Evolutionary conservation across 345 rosid genomes (phyloP).

Genomic region (Psidium friedrichsthalianum): DNA sequence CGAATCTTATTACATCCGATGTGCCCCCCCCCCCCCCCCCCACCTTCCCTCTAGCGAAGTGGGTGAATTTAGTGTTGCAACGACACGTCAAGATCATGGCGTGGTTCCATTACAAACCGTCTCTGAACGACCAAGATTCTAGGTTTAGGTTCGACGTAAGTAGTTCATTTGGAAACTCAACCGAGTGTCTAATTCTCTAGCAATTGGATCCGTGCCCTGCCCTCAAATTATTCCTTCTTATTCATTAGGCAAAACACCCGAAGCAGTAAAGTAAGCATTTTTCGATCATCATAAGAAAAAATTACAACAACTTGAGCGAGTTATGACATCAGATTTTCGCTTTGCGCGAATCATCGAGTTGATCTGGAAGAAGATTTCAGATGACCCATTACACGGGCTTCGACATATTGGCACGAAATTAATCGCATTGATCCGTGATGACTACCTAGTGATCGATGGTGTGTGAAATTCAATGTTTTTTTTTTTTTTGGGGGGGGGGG

Average conservation of each 20-base stretch:
- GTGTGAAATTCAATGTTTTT: neutral
- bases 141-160: no score
- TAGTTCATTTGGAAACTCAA: neutral
- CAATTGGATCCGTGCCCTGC: neutral
- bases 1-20: neutral
- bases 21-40: no score
- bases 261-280: neutral
- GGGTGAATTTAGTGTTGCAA: no score
- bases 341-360: neutral
- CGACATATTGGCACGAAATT: no score
- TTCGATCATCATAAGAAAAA: accelerated
- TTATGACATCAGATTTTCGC: neutral
- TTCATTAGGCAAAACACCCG: neutral
- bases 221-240: neutral
- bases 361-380: neutral
- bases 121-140: no score
- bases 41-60: no score
- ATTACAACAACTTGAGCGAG: accelerated
- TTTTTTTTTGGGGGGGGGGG: no score
- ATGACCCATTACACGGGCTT: no score
- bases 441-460: neutral
- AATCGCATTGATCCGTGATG: no score
- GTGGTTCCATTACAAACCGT: no score
- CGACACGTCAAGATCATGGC: no score
- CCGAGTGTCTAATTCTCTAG: no score